Percentiles rank a stretch among this genome's conserved stretches.
Evolutionary conservation across 2,329 filamentous ascomycete genomes (phyloP).

Genomic region (Aspergillus hiratsukae): DNA sequence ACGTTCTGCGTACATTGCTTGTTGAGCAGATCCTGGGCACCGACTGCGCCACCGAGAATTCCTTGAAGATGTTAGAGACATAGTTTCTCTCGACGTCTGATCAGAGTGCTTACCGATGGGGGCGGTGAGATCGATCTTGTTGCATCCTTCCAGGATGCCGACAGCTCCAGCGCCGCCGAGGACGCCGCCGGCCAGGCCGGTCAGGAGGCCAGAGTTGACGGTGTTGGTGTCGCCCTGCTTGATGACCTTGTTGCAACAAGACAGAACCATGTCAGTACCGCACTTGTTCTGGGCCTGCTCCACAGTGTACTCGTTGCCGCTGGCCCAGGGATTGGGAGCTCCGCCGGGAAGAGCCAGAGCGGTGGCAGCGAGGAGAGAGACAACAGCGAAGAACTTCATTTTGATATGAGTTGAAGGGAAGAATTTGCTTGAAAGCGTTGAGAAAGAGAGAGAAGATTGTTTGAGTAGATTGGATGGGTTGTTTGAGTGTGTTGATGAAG

Average conservation of each 20-base stretch:
- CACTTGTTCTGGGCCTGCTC: slow-evolving; percentile 2
- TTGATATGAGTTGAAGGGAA: slow-evolving; percentile 9
- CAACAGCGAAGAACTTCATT: slow-evolving; percentile 26
- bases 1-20: slow-evolving; percentile 5
- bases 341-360: slow-evolving; percentile 6
- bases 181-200: background rate
- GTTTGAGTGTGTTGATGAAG: slow-evolving; percentile 9
- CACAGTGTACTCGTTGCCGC: background rate
- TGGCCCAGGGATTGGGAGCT: background rate
- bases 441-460: background rate
- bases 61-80: background rate
- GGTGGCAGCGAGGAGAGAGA: slow-evolving; percentile 18
- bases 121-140: background rate
- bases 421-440: background rate
- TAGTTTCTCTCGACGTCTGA: background rate
- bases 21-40: background rate
- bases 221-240: background rate
- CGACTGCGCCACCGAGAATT: background rate
- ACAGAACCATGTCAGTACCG: background rate
- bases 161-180: background rate
- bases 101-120: background rate
- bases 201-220: background rate
- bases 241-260: slow-evolving; percentile 6
- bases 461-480: slow-evolving; percentile 1
- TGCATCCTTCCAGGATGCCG: slow-evolving; percentile 3